These are phyloP conservation scores for Didymellaceae sp. DNA, from an alignment of 2,329 filamentous ascomycete genomes.

Conservation along the genomic window DNA sequence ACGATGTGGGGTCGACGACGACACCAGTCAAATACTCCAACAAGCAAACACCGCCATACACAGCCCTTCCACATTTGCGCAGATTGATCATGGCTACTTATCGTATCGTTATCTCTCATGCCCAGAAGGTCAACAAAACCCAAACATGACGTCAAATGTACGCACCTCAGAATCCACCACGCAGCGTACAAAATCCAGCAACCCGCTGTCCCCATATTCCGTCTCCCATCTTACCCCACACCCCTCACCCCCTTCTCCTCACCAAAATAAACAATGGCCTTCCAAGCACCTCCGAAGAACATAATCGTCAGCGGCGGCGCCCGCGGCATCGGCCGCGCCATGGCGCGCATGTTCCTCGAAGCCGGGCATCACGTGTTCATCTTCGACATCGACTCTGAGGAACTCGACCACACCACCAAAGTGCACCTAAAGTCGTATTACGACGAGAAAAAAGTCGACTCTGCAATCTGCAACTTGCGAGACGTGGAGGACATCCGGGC, in stretches of 20 bases:
- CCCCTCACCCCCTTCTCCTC: not conserved
- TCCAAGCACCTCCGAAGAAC: slow-evolving; percentile 33
- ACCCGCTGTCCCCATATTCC: no score
- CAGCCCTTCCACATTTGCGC: not conserved
- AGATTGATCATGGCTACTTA: not conserved
- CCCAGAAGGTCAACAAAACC: slow-evolving; percentile 12
- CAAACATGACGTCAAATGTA: slow-evolving; percentile 37
- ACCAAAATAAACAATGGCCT: not conserved
- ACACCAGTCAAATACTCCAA: not conserved
- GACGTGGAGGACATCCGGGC: slow-evolving; percentile 51
- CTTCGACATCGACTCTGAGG: slow-evolving; percentile 51
- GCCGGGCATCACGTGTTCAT: slow-evolving; percentile 56
- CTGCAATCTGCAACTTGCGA: slow-evolving; percentile 54
- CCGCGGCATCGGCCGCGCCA: slow-evolving; percentile 56
- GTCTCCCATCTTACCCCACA: not conserved
- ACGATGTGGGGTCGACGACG: not conserved
- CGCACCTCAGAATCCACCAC: slow-evolving; percentile 18
- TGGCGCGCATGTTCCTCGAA: slow-evolving; percentile 55
- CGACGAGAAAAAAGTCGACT: slow-evolving; percentile 43
- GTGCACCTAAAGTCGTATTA: slow-evolving; percentile 50
- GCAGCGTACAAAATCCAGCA: slow-evolving; percentile 1
- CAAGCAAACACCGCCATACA: not conserved
- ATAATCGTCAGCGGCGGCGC: slow-evolving; percentile 53
- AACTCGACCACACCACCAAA: slow-evolving; percentile 49
- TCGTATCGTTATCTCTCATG: not conserved